These are phyloP conservation scores for Aphanomyces invadans DNA, from an alignment of 352 stramenopile genomes.

Conservation along the genomic window DNA sequence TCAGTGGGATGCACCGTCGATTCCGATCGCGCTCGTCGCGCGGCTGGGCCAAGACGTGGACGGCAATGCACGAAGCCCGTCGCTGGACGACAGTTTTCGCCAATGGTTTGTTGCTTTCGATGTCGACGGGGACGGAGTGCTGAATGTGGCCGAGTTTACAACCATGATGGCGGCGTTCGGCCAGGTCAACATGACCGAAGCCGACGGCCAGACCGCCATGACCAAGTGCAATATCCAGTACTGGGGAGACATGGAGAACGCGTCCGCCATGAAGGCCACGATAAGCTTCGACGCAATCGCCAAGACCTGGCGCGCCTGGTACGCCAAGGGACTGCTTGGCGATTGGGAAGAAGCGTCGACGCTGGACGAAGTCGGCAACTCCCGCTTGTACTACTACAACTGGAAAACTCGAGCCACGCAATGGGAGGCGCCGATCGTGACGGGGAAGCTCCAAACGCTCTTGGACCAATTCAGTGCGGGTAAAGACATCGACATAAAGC, in stretches of 20 bases:
- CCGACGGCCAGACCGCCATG: neutral
- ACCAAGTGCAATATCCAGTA: neutral
- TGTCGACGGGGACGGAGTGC: neutral
- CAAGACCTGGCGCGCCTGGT: conserved; percentile 36
- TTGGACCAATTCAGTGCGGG: conserved; percentile 34
- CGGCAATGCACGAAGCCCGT: neutral
- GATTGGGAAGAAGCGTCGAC: conserved; percentile 44
- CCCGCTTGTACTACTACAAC: conserved; percentile 59
- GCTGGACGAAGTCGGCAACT: conserved; percentile 30
- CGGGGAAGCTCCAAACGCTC: conserved; percentile 42
- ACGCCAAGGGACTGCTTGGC: conserved; percentile 38
- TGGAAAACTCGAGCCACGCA: conserved; percentile 45
- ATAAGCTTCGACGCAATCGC: conserved; percentile 18
- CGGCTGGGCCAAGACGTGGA: neutral
- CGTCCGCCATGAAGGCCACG: neutral
- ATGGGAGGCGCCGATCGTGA: conserved; percentile 56
- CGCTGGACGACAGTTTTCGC: neutral
- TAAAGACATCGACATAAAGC: neutral
- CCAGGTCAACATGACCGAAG: conserved; percentile 10
- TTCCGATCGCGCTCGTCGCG: neutral
- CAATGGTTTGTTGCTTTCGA: conserved; percentile 6
- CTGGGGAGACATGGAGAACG: neutral
- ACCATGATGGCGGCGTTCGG: neutral
- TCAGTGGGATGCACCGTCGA: neutral
- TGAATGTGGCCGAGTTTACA: conserved; percentile 2